phyloP scores from a whole-genome alignment of 495 filamentous ascomycete species.

The Aspergillus wentii region DNA sequence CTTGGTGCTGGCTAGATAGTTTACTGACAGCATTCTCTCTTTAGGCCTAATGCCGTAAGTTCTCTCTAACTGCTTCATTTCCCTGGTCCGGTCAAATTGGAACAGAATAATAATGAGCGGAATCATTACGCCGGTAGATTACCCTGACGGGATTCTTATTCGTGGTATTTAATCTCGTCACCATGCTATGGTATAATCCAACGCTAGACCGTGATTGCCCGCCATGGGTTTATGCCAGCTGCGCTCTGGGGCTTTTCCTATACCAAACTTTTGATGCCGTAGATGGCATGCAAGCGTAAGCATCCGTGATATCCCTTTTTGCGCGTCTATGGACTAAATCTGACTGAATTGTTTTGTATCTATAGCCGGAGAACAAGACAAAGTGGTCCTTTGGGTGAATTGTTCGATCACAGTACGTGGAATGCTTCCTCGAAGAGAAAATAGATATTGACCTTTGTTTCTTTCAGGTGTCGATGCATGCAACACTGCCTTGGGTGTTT shows the following conservation, averaged over 20 bases:
- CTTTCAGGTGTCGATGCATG: constrained; percentile 76
- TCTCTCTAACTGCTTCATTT: constrained; percentile 1
- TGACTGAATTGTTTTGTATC: constrained; percentile 16
- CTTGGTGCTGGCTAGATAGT: constrained; percentile 13
- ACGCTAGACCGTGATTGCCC: constrained; percentile 90
- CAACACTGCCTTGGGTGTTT: constrained; percentile 89
- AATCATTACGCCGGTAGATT: constrained; percentile 55
- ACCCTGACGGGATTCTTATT: constrained; percentile 90
- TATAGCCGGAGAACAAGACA: constrained; percentile 78
- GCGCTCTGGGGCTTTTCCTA: constrained; percentile 83
- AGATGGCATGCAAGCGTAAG: constrained; percentile 88
- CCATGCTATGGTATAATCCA: constrained; percentile 95
- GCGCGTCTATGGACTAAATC: constrained; percentile 1
- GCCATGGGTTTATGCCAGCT: constrained; percentile 88
- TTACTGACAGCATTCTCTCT: constrained; percentile 12
- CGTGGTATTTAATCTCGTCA: constrained; percentile 86
- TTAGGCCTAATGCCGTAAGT: constrained; percentile 60
- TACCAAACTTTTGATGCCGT: constrained; percentile 99
- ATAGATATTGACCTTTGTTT: constrained; percentile 1
- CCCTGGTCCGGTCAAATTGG: too few species aligned
- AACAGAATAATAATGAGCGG: neutral
- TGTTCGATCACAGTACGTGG: constrained; percentile 86
- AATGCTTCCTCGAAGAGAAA: neutral
- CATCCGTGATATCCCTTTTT: constrained; percentile 3
- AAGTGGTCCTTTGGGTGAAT: constrained; percentile 88